These are phyloP conservation scores for Amanita pallidorosea DNA, from an alignment of 768 basidiomycete genomes.

Conservation along the genomic window DNA sequence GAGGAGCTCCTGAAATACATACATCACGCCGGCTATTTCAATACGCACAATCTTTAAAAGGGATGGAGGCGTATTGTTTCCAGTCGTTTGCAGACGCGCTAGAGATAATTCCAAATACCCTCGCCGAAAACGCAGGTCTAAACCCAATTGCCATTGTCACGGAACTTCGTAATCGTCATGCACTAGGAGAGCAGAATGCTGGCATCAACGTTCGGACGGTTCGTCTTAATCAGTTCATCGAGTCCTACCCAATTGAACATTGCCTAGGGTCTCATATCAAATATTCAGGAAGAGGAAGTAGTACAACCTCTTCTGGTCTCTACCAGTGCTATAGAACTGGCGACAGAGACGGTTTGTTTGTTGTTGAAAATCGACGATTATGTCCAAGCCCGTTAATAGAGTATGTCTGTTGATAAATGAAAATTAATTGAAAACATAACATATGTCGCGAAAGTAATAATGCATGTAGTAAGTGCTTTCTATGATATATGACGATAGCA, in stretches of 20 bases:
- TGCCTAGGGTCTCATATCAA: conserved; percentile 82
- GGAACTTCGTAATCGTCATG: conserved; percentile 93
- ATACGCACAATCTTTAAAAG: conserved; percentile 86
- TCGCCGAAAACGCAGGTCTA: conserved; percentile 97
- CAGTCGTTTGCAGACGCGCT: conserved; percentile 96
- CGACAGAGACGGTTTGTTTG: conserved; percentile 96
- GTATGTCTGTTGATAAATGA: neutral
- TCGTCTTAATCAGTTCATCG: conserved; percentile 12
- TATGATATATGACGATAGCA: neutral
- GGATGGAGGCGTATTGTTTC: conserved; percentile 99
- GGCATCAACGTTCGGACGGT: conserved; percentile 99
- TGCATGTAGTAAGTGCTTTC: conserved; percentile 4
- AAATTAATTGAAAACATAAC: neutral
- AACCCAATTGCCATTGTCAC: conserved; percentile 98
- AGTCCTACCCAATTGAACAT: neutral
- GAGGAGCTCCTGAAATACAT: conserved; percentile 97
- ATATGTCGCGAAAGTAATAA: neutral
- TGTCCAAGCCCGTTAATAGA: conserved; percentile 57
- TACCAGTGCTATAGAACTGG: conserved; percentile 89
- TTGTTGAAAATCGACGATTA: conserved; percentile 95
- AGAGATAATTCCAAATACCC: conserved; percentile 94
- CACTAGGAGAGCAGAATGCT: conserved; percentile 86
- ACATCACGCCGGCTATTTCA: conserved; percentile 87
- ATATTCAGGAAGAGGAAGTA: conserved; percentile 96
- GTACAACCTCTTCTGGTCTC: conserved; percentile 92